Base-by-base conservation (phyloP, 805 yeast genomes). In the Scheffersomyces lignosus region DNA sequence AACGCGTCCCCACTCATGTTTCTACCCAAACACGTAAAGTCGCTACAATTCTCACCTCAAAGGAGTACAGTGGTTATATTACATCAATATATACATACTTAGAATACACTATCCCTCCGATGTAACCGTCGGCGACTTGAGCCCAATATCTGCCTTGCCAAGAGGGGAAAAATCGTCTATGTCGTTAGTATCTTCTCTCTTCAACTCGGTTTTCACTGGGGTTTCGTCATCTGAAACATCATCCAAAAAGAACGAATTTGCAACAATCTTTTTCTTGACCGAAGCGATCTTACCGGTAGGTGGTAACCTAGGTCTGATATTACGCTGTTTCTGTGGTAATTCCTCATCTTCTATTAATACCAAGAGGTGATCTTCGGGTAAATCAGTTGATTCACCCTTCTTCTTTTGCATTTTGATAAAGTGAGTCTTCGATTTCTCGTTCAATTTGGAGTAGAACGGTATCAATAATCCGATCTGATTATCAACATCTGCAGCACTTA, bases 271-370 rank as follows among this genome's bases (percentile, higher is more conserved):
- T 64, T 82, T 87, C 62, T 87, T 88, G 4, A 77, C 62, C 1
- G 78, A 74, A 4, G 84, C 62, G 25, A 90, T 85, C 59, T 84
- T 88, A 25, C 96, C 96, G 20, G 87, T 85, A 5, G 96, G 96
- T 9, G 97, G 96, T 34, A 93, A 66, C 51, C 89, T 82, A 1
- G 96, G 83, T 47, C 90, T 72, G 18, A 74, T 73, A 43, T 81
- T 81, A 38, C 90, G 73, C 48, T 81, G 86, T 52, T 87, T 88
- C 38, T 81, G 79, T 0, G 96, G 89, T 48, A 87, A 70, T 38
- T 85, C 90, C 13, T 87, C 96, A 51, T 90, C 96, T 54, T 89
- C 96, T 33, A 84, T 62, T 34, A 70, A 53, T 2, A 37, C 29
- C 9, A 85, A 57, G 3, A 52, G 44, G 16, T 48, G 43, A 13